phyloP scores from a whole-genome alignment of 768 basidiomycete genomes.

The Chiua virens region DNA sequence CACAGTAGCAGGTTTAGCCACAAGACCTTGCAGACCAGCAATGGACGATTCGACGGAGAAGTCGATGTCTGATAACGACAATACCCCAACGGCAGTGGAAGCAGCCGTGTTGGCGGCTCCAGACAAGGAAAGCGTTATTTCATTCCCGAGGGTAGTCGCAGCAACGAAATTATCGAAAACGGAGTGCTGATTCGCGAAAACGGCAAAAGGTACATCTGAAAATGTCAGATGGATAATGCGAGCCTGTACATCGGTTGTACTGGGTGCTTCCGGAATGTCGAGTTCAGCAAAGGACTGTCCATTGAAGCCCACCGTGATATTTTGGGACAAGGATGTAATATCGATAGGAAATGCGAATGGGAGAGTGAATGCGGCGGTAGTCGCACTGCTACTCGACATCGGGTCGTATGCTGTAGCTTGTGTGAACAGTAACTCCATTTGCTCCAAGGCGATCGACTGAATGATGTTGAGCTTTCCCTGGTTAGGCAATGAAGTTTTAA shows the following conservation, averaged over 20 bases:
- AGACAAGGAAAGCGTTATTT: constrained; percentile 48
- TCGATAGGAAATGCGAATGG: constrained; percentile 73
- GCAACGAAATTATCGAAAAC: constrained; percentile 64
- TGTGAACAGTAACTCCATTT: constrained; percentile 60
- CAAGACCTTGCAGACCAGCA: constrained; percentile 63
- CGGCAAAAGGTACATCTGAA: constrained; percentile 56
- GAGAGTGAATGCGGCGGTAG: constrained; percentile 62
- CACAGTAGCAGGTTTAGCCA: constrained; percentile 55
- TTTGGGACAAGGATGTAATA: constrained; percentile 60
- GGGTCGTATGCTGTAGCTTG: constrained; percentile 57
- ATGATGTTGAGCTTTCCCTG: constrained; percentile 62
- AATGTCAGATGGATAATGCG: constrained; percentile 65
- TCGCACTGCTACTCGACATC: constrained; percentile 54
- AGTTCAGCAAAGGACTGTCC: constrained; percentile 60
- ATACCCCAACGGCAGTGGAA: constrained; percentile 62
- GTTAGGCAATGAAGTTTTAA: constrained; percentile 62
- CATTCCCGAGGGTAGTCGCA: constrained; percentile 51
- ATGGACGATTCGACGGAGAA: constrained; percentile 62
- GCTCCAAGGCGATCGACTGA: constrained; percentile 58
- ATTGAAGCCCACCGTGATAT: constrained; percentile 51
- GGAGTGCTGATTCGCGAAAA: constrained; percentile 45
- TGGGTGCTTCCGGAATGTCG: constrained; percentile 54
- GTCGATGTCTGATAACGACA: constrained; percentile 54
- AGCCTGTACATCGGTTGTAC: constrained; percentile 58
- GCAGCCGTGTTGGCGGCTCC: constrained; percentile 59